Evolutionary conservation across 768 basidiomycete genomes (phyloP), one percentile per base, ranked within the genome.

Genomic region (Scleroderma citrinum): DNA sequence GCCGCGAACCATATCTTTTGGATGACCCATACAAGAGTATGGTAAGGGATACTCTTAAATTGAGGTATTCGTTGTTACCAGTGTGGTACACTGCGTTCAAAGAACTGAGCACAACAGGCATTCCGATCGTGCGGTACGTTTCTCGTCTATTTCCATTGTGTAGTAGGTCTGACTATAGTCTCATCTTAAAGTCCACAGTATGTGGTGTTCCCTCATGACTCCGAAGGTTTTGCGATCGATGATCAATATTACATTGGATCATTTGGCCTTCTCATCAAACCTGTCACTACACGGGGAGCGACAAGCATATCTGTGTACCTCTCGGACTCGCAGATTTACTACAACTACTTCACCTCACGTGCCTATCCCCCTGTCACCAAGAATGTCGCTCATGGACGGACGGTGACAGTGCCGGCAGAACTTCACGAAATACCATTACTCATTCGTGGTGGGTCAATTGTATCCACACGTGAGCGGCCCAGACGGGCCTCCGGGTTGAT

Each of bases 31-130:
- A 89, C 73, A 90, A 88, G 72, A 74, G 80, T 31, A 85, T 92
- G 44, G 68, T 97, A 38, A 81, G 85, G 32, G 83, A 90, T 54
- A 76, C 84, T 45, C 71, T 99, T 42, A 78, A 85, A 21, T 70
- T 97, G 48, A 73, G 96, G 39, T 98, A 99, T 67, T 74, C 78
- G 34, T 77, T 97, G 70, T 70, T 99, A 23, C 91, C 92, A 0
- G 76, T 94, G 14, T 97, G 95, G 94, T 99, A 99, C 66, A 97
- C 90, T n/a, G 90, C 90, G 2, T 97, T 98, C 81, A 77, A 83
- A 37, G 90, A 97, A 64, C 82, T 91, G 7, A 87, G 83, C 53
- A 74, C 85, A 11, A 83, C 77, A 6, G 95, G 95, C 1, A 61
- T 85, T 21, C 93, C 95, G 2, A 78, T 97, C 46, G 66, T 95